Base-by-base conservation (phyloP, 495 filamentous ascomycete genomes). In the Durotheca rogersii region DNA sequence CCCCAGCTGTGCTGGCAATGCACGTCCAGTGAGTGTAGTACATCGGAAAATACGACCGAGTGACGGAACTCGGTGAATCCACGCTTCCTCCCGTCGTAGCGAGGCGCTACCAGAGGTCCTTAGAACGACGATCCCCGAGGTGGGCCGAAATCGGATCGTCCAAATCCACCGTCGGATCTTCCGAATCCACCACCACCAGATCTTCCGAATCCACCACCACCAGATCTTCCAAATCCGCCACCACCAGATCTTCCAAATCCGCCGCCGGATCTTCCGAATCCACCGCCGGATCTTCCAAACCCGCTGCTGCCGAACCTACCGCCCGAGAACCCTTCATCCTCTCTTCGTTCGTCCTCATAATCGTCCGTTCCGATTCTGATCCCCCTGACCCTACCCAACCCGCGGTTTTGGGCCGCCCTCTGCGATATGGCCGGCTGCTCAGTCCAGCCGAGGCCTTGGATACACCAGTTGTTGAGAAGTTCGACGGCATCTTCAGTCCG, bases 401-500 rank as follows among this genome's bases (percentile, higher is more conserved):
- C 73, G 27, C 87, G 61, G 52, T 75, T 80, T 3, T 42, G 14
- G 1, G 70, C 75, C 14, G 81, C 11, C n/a, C 32, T 55, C 1
- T 56, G 51, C 9, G 60, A 35, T 6, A 95, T 56, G 2, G 51
- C 50, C 1, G 89, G 89, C 7, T 79, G 74, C 44, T 74, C 49
- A 0, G 67, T 44, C 72, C 87, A 71, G 7, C 84, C 81, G 73
- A 83, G 89, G 2, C 80, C 83, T 25, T 79, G 67, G 16, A 66
- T 62, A 32, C 78, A 72, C 60, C 83, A 76, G n/a, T 78, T 64
- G 65, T 91, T 90, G 44, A 93, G 62, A 3, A 70, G 64, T 3
- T 74, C 36, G 10, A 89, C 64, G 17, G 83, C 41, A 3, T 54
- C 53, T 2, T 64, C 56, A 23, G 67, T 70, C 46, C 69, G 43